Base-by-base conservation (phyloP, 345 rosid genomes). In the Turnera subulata region DNA sequence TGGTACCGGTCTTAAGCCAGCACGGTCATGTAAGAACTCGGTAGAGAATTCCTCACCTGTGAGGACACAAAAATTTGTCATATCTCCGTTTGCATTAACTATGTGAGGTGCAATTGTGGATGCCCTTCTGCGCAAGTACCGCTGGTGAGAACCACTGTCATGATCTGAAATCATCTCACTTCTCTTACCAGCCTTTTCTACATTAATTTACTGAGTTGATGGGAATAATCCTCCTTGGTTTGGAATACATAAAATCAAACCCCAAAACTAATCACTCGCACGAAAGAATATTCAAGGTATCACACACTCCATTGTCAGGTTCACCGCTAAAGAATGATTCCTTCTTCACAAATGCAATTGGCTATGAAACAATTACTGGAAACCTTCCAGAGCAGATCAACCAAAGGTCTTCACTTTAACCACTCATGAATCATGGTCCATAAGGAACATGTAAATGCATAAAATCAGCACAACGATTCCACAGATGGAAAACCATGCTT, bases 1-100 rank as follows among this genome's bases (percentile, higher is more conserved):
- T 4, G 46, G 53, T 23, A 62, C 60, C 67, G 81, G 71, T 63
- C 80, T 74, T 50, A 63, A 53, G 48, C 69, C 71, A 64, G 55
- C 64, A 37, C 73, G 76, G 37, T 86, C 88, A 40, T 82, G 69
- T 42, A 79, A 63, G 40, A 87, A 90, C 65, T 87, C 82, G 0
- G 72, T 60, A 3, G 93, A 79, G 73, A 90, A 90, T 56, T 87
- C 95, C 62, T 90, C 95, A 52, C 97, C 97, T 20, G 97, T 90
- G 71, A 83, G 95, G 46, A 25, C 13, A 68, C 80, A 84, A 35
- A 81, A 38, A 63, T 69, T 72, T 50, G 64, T 67, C 21, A 47
- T 69, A 78, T 66, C 64, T 22, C 53, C 55, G 58, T 61, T 73
- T 9, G 23, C 64, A 50, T 46, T 53, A 44, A n/a, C 46, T 50